Conservation (phyloP, 2,329 filamentous ascomycete species). For the Microascus cirrosus region DNA sequence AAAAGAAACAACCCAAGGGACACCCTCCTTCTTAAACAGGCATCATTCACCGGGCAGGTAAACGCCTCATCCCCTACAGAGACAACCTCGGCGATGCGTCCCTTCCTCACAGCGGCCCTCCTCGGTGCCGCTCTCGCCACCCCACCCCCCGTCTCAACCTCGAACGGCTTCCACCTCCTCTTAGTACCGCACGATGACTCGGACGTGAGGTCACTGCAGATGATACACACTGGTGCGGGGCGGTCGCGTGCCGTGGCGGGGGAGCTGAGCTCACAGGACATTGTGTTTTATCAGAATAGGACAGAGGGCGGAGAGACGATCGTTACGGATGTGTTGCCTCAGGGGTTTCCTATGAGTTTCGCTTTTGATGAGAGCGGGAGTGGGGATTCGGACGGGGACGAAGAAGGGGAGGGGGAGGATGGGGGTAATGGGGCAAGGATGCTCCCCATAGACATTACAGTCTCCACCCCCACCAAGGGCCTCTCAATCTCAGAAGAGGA, state of each 20-base stretch:
- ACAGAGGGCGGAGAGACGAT: not conserved
- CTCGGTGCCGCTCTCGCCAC: too few relatives aligned
- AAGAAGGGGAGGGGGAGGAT: not conserved
- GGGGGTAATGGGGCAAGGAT: not conserved
- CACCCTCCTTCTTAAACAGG: too few relatives aligned
- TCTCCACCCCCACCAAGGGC: not conserved
- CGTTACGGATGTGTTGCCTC: not conserved
- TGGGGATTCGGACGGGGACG: not conserved
- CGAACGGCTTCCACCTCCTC: constrained; percentile 2
- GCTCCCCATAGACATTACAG: not conserved
- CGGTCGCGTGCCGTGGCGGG: not conserved
- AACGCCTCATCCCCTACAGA: too few relatives aligned
- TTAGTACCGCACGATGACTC: constrained; percentile 12
- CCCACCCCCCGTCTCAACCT: not conserved
- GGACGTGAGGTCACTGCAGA: not conserved
- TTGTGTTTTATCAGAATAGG: constrained; percentile 2
- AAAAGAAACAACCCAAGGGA: too few relatives aligned
- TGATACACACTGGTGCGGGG: constrained; percentile 2
- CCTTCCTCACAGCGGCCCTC: too few relatives aligned
- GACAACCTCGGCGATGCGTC: too few relatives aligned
- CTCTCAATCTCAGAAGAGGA: not conserved
- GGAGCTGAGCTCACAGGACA: not conserved
- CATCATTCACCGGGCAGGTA: too few relatives aligned
- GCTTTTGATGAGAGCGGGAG: not conserved
- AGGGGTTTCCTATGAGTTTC: not conserved